Evolutionary conservation across 2,329 filamentous ascomycete species (phyloP), one percentile per base, ranked within the genome.

Genomic region (Penicillium palitans): DNA sequence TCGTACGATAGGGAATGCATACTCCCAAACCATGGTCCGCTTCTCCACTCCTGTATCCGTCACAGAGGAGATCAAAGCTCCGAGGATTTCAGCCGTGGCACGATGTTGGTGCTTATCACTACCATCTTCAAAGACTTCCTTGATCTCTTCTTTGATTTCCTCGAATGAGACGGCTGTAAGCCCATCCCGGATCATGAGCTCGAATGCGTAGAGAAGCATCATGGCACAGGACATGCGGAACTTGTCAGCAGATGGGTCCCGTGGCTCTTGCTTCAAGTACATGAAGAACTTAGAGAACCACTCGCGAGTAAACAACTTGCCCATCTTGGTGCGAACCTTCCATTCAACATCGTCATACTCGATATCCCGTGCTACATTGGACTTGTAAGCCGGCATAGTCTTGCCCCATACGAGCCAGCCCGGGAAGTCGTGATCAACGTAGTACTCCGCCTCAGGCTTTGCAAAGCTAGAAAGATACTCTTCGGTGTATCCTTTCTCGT

Each of bases 61-160:
- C 17, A 91, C 91, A 37, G 90, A 91, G 17, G 87, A 87, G 27
- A 99, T 81, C 68, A 99, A 76, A 5, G 91, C 93, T 15, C 90
- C 92, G 50, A 99, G 80, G 56, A 99, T 97, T 76, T 99, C 95
- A 0, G 95, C 86, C 2, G 95, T 96, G 17, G 95, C 95, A 52
- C 95, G 90, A 73, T 99, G 95, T 73, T 99, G 93, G 74, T 99
- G 95, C 76, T 97, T 97, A 73, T 99, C 95, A 68, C 88, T 95
- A 10, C 96, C 95, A 73, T 99, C 93, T 15, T 88, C 93, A 69
- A 91, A 98, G 0, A 96, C 87, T 2, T 86, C 84, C 58, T 84
- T 80, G 6, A 90, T 86, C 60, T 97, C 81, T 66, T 93, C 88
- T 70, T 93, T 89, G 73, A 99, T 87, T 55, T 99, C 95, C 6